Evolutionary conservation across 202 grass and related monocot genomes (phyloP).

Genomic region (Bolboschoenoplectus hybrid): DNA sequence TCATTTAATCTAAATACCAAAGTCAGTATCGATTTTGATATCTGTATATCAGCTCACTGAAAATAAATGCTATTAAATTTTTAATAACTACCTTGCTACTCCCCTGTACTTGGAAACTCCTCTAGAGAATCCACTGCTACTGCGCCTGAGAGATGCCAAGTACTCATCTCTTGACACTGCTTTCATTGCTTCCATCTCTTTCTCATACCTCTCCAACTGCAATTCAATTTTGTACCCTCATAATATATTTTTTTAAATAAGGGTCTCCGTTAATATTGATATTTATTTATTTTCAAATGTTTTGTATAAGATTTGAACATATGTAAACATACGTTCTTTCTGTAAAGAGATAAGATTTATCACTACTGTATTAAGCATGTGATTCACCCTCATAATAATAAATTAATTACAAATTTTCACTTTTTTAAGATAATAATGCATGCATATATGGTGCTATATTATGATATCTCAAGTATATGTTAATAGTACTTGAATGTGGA

Average conservation of each 20-base stretch:
- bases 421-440: not conserved
- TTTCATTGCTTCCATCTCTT: conserved; percentile 75
- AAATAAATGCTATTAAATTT: not conserved
- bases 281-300: no score
- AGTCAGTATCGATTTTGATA: no score
- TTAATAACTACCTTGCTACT: conserved; percentile 73
- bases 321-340: no score
- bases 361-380: no score
- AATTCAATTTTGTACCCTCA: conserved; percentile 9
- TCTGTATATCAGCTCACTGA: no score
- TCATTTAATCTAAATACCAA: no score
- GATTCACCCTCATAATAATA: not conserved
- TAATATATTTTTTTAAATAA: not conserved
- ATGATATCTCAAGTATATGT: not conserved
- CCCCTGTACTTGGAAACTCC: conserved; percentile 97
- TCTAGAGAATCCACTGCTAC: conserved; percentile 94
- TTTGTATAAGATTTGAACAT: no score
- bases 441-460: not conserved
- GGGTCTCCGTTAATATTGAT: no score
- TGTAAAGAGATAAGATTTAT: no score
- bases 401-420: not conserved
- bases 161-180: conserved; percentile 68
- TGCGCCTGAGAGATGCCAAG: conserved; percentile 80
- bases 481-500: not conserved
- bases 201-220: conserved; percentile 68